Conservation (phyloP, 495 filamentous ascomycete species). For the Podospora sp. region DNA sequence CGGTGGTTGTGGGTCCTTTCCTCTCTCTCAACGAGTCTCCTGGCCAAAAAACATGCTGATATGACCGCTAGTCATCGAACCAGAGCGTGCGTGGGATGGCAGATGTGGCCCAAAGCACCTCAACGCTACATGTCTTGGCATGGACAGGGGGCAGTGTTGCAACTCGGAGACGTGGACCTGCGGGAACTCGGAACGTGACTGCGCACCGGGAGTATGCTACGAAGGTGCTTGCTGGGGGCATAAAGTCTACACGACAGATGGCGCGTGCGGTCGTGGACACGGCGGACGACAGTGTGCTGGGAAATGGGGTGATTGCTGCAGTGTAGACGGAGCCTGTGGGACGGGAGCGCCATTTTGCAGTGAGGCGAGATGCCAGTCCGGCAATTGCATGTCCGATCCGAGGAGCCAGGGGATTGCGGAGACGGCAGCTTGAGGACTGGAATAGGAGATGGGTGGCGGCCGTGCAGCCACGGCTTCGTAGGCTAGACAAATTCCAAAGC, state of each 20-base stretch:
- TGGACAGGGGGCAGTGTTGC: conserved; percentile 4
- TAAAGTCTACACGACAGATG: conserved; percentile 25
- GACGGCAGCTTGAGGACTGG: no score
- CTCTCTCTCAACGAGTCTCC: no score
- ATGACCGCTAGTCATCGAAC: no score
- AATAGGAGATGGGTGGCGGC: no score
- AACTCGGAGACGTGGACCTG: conserved; percentile 12
- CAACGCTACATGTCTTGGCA: neutral
- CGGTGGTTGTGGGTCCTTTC: neutral
- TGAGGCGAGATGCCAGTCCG: neutral
- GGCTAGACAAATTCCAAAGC: no score
- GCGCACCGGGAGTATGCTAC: conserved; percentile 29
- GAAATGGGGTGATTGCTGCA: conserved; percentile 38
- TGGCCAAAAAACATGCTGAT: no score
- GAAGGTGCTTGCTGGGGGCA: conserved; percentile 30
- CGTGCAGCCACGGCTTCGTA: no score
- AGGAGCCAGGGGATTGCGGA: no score
- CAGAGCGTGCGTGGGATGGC: neutral
- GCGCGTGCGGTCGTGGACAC: conserved; percentile 29
- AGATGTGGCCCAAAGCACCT: neutral
- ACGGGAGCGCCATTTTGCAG: conserved; percentile 19
- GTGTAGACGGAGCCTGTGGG: conserved; percentile 30
- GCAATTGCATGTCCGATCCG: conserved; percentile 8
- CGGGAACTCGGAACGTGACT: conserved; percentile 8
- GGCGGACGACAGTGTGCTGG: conserved; percentile 25